Conservation (phyloP, 1,139 yeast species). For the Lodderomyces theae region DNA sequence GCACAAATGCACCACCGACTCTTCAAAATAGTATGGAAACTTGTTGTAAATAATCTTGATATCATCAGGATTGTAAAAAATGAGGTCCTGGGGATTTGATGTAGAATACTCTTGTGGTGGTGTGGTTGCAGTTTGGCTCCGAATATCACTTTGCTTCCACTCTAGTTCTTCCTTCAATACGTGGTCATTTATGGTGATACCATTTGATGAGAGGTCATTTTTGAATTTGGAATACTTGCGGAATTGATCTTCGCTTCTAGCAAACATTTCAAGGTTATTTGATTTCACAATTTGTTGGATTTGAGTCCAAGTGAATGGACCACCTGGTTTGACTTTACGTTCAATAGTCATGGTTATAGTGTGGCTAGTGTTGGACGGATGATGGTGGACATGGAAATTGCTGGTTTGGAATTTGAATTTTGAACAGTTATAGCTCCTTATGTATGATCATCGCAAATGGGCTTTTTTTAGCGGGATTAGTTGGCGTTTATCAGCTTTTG, state of each 20-base stretch:
- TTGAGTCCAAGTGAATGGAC: conserved; percentile 37
- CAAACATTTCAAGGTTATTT: conserved; percentile 40
- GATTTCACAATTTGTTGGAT: conserved; percentile 27
- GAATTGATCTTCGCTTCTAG: conserved; percentile 35
- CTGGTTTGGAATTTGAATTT: background rate
- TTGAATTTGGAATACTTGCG: conserved; percentile 36
- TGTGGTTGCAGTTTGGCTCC: conserved; percentile 19
- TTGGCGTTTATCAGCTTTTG: background rate
- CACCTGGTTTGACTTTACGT: conserved; percentile 17
- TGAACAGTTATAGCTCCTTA: background rate
- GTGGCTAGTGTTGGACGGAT: background rate
- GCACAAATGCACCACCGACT: conserved; percentile 38
- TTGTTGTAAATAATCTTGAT: conserved; percentile 38
- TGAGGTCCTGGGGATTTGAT: conserved; percentile 12
- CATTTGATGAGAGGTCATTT: conserved; percentile 23
- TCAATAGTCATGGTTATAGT: background rate
- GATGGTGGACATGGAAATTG: background rate
- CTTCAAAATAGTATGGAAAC: conserved; percentile 43
- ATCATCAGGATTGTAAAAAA: conserved; percentile 21
- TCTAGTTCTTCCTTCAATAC: conserved; percentile 34
- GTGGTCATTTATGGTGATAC: conserved; percentile 35
- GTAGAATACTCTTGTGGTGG: conserved; percentile 15
- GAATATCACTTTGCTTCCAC: conserved; percentile 31
- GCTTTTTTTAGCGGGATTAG: background rate
- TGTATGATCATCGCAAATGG: background rate